Conservation (phyloP, 1,284 basidiomycete species). For the Volvariella volvacea region DNA sequence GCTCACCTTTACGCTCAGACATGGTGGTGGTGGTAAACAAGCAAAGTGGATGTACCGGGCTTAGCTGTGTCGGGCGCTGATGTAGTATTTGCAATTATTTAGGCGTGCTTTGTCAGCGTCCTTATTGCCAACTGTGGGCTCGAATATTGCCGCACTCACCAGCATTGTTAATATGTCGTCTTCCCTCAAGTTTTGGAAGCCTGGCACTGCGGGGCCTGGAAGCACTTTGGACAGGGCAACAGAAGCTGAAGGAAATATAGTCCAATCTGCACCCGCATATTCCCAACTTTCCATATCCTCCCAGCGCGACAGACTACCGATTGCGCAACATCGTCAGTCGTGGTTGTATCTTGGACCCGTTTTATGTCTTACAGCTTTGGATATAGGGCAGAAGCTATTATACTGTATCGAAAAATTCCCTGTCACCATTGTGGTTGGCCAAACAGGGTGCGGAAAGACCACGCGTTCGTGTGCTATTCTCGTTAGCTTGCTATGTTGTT, state of each 20-base stretch:
- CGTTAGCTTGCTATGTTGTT: background rate
- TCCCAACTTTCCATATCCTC: conserved; percentile 57
- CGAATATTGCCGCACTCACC: too few species aligned
- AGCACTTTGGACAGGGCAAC: conserved; percentile 81
- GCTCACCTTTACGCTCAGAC: conserved; percentile 82
- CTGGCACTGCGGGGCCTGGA: conserved; percentile 80
- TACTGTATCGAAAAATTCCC: conserved; percentile 81
- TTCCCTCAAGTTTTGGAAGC: conserved; percentile 67
- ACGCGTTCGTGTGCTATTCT: conserved; percentile 67
- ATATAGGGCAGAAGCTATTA: conserved; percentile 66
- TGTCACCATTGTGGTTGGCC: conserved; percentile 86
- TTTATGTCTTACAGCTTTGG: background rate
- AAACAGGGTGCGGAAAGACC: conserved; percentile 97
- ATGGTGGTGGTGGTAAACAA: conserved; percentile 35
- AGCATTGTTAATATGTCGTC: background rate
- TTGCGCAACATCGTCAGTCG: conserved; percentile 76
- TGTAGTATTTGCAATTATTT: too few species aligned
- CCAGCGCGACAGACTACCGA: conserved; percentile 79
- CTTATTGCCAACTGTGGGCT: too few species aligned
- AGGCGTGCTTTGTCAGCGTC: too few species aligned
- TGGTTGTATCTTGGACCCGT: background rate
- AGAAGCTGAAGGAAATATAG: conserved; percentile 65
- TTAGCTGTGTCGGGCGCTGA: too few species aligned
- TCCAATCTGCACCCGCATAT: conserved; percentile 59
- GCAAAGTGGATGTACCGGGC: background rate